Conservation (phyloP, 108 stramenopile species). For the Craspedostauros australis region DNA sequence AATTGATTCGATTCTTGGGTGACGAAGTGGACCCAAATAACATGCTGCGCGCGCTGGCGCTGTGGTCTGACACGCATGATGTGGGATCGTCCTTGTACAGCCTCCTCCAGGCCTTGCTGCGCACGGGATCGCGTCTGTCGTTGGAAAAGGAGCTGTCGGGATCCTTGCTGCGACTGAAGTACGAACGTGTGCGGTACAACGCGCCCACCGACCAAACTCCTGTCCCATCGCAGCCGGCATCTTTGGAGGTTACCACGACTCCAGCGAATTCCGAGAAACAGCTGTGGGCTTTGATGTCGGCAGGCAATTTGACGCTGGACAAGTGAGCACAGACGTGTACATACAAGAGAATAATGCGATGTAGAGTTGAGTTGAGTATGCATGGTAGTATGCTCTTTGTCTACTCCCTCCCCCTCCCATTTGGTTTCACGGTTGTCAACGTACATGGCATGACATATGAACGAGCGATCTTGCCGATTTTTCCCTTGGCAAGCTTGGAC, state of each 20-base stretch:
- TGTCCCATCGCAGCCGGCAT: too few relatives aligned
- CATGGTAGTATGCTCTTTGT: too few relatives aligned
- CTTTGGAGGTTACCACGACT: too few relatives aligned
- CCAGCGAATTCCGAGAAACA: not conserved
- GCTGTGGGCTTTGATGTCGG: constrained; percentile 42
- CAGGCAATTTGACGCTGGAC: constrained; percentile 32
- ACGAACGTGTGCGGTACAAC: constrained; percentile 32
- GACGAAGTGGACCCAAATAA: constrained; percentile 41
- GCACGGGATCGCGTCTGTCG: constrained; percentile 45
- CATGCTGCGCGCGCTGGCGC: constrained; percentile 36
- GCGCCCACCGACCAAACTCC: constrained; percentile 1
- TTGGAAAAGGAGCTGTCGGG: constrained; percentile 53
- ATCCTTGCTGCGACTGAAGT: constrained; percentile 57
- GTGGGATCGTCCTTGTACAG: constrained; percentile 26
- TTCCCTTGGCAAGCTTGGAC: too few relatives aligned
- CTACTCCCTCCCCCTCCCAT: too few relatives aligned
- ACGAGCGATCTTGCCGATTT: too few relatives aligned
- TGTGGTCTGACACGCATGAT: constrained; percentile 29
- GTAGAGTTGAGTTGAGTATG: too few relatives aligned
- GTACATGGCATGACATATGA: too few relatives aligned
- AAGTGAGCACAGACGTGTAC: constrained; percentile 18
- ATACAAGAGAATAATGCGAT: too few relatives aligned
- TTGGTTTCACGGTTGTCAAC: too few relatives aligned
- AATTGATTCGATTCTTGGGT: constrained; percentile 39
- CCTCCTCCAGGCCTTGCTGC: constrained; percentile 24